phyloP scores from a whole-genome alignment of 108 stramenopile species.

The Nitzschia putrida region DNA sequence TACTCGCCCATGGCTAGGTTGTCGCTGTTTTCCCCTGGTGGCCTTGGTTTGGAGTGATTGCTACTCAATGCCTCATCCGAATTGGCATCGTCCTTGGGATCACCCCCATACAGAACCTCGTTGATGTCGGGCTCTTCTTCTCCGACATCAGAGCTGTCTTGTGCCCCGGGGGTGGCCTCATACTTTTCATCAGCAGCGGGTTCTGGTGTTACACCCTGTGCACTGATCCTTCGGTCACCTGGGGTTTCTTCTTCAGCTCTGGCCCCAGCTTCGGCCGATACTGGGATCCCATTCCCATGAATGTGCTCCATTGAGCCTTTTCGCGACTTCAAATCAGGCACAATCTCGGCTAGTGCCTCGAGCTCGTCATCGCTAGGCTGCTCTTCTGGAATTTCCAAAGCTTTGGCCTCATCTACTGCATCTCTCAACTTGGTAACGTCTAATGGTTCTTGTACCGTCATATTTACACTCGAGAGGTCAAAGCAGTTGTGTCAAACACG shows the following conservation, averaged over 20 bases:
- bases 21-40: slow-evolving; percentile 25
- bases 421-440: slow-evolving; percentile 8
- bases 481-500: too few relatives aligned
- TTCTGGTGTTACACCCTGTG: background rate
- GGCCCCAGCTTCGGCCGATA: background rate
- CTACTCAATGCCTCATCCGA: slow-evolving; percentile 36
- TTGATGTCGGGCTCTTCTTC: slow-evolving; percentile 22
- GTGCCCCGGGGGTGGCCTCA: slow-evolving; percentile 10
- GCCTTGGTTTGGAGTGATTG: slow-evolving; percentile 21
- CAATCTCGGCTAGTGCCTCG: slow-evolving; percentile 58
- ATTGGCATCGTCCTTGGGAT: slow-evolving; percentile 25
- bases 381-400: slow-evolving; percentile 14
- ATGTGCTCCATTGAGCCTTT: slow-evolving; percentile 11
- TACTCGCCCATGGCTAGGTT: slow-evolving; percentile 22
- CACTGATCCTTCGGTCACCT: background rate
- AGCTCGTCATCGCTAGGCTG: slow-evolving; percentile 49
- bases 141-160: slow-evolving; percentile 28
- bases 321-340: slow-evolving; percentile 52
- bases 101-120: slow-evolving; percentile 30
- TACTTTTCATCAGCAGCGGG: background rate
- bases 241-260: background rate
- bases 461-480: background rate
- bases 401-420: slow-evolving; percentile 11
- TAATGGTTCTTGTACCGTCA: slow-evolving; percentile 1
- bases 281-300: slow-evolving; percentile 19